phyloP scores from a whole-genome alignment of 148 eudicot genomes.

The Vaccinium darrowii region DNA sequence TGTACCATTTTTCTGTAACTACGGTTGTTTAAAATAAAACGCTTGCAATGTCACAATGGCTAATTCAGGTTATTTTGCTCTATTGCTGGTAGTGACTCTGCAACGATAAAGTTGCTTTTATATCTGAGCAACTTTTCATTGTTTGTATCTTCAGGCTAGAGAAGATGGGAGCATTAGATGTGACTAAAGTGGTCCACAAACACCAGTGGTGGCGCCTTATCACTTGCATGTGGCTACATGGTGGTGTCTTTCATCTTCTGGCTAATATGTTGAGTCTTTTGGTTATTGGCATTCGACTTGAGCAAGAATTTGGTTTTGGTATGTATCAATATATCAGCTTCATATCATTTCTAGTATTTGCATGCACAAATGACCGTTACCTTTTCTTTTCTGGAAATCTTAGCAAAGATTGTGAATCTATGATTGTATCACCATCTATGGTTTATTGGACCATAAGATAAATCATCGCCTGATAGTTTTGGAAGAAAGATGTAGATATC shows the following conservation, averaged over 20 bases:
- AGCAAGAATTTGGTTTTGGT: constrained; percentile 89
- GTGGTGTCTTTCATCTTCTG: constrained; percentile 82
- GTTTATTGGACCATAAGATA: neutral
- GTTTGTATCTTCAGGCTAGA: constrained; percentile 46
- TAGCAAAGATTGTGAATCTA: neutral
- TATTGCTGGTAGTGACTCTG: too few species aligned
- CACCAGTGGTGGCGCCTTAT: constrained; percentile 89
- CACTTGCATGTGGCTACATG: constrained; percentile 92
- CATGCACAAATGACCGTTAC: neutral
- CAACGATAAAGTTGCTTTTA: neutral
- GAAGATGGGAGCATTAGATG: constrained; percentile 90
- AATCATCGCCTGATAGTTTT: neutral
- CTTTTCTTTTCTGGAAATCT: neutral
- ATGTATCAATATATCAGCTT: constrained; percentile 23
- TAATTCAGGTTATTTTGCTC: too few species aligned
- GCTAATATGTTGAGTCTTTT: constrained; percentile 86
- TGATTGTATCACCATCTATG: neutral
- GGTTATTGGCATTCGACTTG: constrained; percentile 76
- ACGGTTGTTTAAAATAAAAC: neutral
- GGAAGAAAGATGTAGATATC: neutral
- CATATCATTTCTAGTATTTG: neutral
- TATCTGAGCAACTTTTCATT: constrained; percentile 7
- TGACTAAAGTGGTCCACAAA: constrained; percentile 54
- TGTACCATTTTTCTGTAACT: neutral
- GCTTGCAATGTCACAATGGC: neutral